A percentile compares a stretch with the other conserved stretches of the same genome.
phyloP scores from a whole-genome alignment of 2,329 filamentous ascomycete species.

The Epichloe sibirici region DNA sequence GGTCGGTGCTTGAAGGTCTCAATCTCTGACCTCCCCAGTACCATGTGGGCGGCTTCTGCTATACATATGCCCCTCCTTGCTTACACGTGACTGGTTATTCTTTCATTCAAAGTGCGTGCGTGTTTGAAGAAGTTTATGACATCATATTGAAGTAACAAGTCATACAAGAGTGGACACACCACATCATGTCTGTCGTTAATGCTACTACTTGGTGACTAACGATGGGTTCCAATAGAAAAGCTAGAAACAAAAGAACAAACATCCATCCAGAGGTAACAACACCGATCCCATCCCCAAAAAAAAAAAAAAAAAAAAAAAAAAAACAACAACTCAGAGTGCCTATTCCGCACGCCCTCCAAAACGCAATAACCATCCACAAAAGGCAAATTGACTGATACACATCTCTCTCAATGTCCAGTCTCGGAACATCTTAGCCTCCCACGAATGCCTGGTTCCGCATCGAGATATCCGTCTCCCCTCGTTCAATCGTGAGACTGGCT shows the following conservation, averaged over 20 bases:
- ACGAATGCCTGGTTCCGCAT: neutral
- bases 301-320: too few species aligned
- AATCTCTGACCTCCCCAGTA: too few species aligned
- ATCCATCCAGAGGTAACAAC: neutral
- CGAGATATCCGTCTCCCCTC: neutral
- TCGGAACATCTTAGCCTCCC: neutral
- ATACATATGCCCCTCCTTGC: too few species aligned
- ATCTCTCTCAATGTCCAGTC: neutral
- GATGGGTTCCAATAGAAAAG: neutral
- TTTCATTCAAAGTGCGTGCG: too few species aligned
- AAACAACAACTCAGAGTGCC: too few species aligned
- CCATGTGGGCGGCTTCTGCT: too few species aligned
- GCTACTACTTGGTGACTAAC: neutral
- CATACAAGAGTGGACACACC: too few species aligned
- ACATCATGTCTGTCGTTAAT: neutral
- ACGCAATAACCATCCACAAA: neutral
- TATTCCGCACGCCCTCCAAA: too few species aligned
- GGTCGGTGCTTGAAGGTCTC: too few species aligned
- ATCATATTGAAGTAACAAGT: too few species aligned
- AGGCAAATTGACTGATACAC: neutral
- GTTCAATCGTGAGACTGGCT: slow-evolving; percentile 82
- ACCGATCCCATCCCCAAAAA: neutral
- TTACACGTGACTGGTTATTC: too few species aligned
- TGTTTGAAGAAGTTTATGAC: too few species aligned
- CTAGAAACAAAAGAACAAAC: neutral